Conservation (phyloP, 2,329 filamentous ascomycete species). For the Cladorrhinum sp. region DNA sequence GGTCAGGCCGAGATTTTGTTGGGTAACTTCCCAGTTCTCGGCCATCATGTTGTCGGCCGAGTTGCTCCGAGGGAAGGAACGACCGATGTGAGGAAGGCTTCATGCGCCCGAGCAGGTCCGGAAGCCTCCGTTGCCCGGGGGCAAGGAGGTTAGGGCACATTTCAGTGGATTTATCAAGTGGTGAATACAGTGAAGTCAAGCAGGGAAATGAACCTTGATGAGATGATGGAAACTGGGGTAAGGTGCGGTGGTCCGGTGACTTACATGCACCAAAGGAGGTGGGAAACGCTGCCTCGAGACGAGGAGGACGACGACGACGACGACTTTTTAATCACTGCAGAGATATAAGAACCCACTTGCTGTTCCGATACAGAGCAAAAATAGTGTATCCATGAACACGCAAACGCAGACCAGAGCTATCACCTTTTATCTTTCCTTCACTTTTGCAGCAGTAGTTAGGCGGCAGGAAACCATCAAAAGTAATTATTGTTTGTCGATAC, state of each 20-base stretch:
- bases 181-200: too few relatives aligned
- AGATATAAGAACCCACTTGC: neutral
- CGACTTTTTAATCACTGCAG: neutral
- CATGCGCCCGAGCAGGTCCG: neutral
- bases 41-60: neutral
- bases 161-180: neutral
- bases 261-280: too few relatives aligned
- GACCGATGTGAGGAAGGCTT: neutral
- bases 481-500: slow-evolving; percentile 5
- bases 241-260: too few relatives aligned
- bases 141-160: neutral
- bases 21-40: too few relatives aligned
- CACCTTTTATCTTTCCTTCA: neutral
- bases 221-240: too few relatives aligned
- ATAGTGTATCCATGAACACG: too few relatives aligned
- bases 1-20: too few relatives aligned
- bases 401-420: too few relatives aligned
- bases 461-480: neutral
- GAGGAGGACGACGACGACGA: neutral
- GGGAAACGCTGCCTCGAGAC: neutral
- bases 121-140: neutral
- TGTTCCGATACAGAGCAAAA: neutral
- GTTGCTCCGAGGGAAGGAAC: neutral
- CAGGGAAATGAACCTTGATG: too few relatives aligned
- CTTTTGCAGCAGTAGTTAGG: neutral